These are phyloP conservation scores for Cyberlindnera galapagoensis DNA, from an alignment of 805 yeast genomes.

Conservation along the genomic window DNA sequence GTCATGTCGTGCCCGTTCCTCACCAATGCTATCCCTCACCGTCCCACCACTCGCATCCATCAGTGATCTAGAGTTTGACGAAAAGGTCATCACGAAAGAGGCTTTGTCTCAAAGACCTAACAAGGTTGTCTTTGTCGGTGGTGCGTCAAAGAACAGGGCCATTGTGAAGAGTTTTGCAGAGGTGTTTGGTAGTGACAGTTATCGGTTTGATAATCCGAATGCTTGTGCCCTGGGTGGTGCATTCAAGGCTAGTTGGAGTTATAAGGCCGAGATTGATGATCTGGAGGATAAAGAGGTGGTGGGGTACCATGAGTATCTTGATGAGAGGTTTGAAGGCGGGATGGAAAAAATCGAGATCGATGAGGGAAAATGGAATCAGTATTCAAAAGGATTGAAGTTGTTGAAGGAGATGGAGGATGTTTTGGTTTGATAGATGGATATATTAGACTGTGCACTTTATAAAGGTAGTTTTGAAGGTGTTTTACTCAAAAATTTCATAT, in stretches of 20 bases:
- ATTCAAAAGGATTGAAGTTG: slow-evolving; percentile 15
- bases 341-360: slow-evolving; percentile 9
- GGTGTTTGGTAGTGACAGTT: slow-evolving; percentile 65
- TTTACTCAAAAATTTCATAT: too few species aligned
- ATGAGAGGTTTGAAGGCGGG: slow-evolving; percentile 25
- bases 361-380: slow-evolving; percentile 8
- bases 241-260: slow-evolving; percentile 74
- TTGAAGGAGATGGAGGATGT: slow-evolving; percentile 13
- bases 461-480: too few species aligned
- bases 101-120: slow-evolving; percentile 45
- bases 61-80: slow-evolving; percentile 28
- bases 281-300: slow-evolving; percentile 4
- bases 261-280: slow-evolving; percentile 15
- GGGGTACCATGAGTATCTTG: slow-evolving; percentile 40
- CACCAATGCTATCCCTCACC: slow-evolving; percentile 57
- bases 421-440: too few species aligned
- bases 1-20: slow-evolving; percentile 72
- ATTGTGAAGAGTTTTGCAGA: slow-evolving; percentile 65
- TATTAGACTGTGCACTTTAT: too few species aligned
- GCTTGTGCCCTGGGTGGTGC: slow-evolving; percentile 95
- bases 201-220: slow-evolving; percentile 68
- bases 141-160: slow-evolving; percentile 68
- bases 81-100: slow-evolving; percentile 18
- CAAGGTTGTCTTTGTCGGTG: slow-evolving; percentile 79
- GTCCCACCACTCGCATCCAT: background rate